phyloP scores from a whole-genome alignment of 352 stramenopile genomes.

The Phytophthora citrophthora region DNA sequence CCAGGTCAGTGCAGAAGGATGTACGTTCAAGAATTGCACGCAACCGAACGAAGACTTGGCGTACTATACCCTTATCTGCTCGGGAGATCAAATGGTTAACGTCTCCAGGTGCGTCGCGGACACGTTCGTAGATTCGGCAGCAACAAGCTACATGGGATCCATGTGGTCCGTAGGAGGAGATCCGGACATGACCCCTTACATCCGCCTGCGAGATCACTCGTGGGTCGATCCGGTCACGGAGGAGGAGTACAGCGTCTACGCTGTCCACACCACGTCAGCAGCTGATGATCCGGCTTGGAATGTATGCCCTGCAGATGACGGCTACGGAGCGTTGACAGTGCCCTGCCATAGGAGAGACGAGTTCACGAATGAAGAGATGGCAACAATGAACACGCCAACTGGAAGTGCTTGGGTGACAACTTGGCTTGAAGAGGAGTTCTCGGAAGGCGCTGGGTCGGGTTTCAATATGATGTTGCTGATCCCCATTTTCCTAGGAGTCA shows the following conservation, averaged over 20 bases:
- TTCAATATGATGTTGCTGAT: slow-evolving; percentile 21
- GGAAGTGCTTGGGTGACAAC: slow-evolving; percentile 28
- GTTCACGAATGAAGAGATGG: slow-evolving; percentile 20
- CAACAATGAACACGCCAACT: slow-evolving; percentile 19
- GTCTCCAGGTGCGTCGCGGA: slow-evolving; percentile 43
- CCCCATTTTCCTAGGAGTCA: slow-evolving; percentile 19
- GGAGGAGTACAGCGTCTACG: slow-evolving; percentile 29
- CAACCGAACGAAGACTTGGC: slow-evolving; percentile 23
- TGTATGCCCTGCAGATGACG: slow-evolving; percentile 12
- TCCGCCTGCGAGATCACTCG: slow-evolving; percentile 28
- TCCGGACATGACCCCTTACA: slow-evolving; percentile 15
- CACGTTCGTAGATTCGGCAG: slow-evolving; percentile 19
- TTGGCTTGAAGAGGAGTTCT: slow-evolving; percentile 26
- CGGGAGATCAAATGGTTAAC: slow-evolving; percentile 43
- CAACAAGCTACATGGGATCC: slow-evolving; percentile 20
- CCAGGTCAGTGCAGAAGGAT: slow-evolving; percentile 17
- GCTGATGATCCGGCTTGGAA: slow-evolving; percentile 28
- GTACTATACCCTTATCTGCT: slow-evolving; percentile 38
- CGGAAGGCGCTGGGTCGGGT: slow-evolving; percentile 2
- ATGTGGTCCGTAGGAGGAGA: slow-evolving; percentile 38
- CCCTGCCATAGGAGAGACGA: slow-evolving; percentile 29
- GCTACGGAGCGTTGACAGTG: slow-evolving; percentile 22
- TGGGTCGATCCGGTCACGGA: slow-evolving; percentile 26
- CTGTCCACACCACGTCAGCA: slow-evolving; percentile 22
- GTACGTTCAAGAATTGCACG: slow-evolving; percentile 29